Conservation (phyloP, 1,284 basidiomycete genomes). For the Entoloma clypeatum region DNA sequence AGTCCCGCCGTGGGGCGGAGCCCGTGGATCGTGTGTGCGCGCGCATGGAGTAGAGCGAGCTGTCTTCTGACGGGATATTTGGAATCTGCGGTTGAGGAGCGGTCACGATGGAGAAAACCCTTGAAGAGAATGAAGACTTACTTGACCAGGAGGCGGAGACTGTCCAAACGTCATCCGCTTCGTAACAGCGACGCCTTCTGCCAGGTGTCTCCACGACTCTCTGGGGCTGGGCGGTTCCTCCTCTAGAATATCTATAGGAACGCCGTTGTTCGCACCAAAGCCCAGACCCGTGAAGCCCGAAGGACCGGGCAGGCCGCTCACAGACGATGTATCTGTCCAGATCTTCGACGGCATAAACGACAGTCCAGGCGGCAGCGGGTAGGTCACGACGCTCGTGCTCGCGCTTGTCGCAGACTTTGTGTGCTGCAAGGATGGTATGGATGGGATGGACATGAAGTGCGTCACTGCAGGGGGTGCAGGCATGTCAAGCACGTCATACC, state of each 20-base stretch:
- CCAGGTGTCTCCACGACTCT: slow-evolving; percentile 52
- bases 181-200: slow-evolving; percentile 26
- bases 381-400: slow-evolving; percentile 26
- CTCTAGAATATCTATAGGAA: slow-evolving; percentile 57
- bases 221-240: slow-evolving; percentile 58
- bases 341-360: slow-evolving; percentile 32
- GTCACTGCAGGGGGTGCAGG: slow-evolving; percentile 53
- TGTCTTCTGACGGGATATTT: slow-evolving; percentile 47
- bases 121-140: slow-evolving; percentile 8
- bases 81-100: slow-evolving; percentile 37
- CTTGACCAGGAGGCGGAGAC: slow-evolving; percentile 21
- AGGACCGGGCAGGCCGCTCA: slow-evolving; percentile 16
- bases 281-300: slow-evolving; percentile 19
- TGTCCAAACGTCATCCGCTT: slow-evolving; percentile 60
- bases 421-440: slow-evolving; percentile 28
- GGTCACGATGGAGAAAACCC: slow-evolving; percentile 1
- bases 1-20: slow-evolving; percentile 44
- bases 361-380: slow-evolving; percentile 49
- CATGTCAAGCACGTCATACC: slow-evolving; percentile 54
- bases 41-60: slow-evolving; percentile 57
- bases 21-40: slow-evolving; percentile 41
- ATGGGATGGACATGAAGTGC: slow-evolving; percentile 41
- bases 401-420: slow-evolving; percentile 26
- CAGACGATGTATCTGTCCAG: slow-evolving; percentile 32
- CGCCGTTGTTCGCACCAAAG: slow-evolving; percentile 22